Base-by-base conservation (phyloP, 495 filamentous ascomycete genomes). In the Chaetomium fimeti region DNA sequence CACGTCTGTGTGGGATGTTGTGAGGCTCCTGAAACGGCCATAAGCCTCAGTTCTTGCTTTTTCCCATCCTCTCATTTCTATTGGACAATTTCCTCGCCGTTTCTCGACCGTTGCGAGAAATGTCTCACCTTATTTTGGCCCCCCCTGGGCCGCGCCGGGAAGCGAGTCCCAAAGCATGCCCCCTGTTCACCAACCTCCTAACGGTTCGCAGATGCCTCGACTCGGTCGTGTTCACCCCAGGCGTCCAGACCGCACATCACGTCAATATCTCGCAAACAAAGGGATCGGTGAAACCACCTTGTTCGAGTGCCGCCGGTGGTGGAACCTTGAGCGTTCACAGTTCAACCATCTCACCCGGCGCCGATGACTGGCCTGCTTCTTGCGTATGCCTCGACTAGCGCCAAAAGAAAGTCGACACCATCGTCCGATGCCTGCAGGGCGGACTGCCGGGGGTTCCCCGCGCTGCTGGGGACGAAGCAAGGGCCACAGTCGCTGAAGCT, bases 111-210 rank as follows among this genome's bases (percentile, higher is more conserved):
- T 68, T 68, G 66, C 58, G 56, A 53, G 38, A 64, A 67, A 64
- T 68, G 66, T 68, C 62, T 68, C 66, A 68, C 66, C 53, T 65
- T 64, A 47, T 57, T 62, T 64, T 55, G 13, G 29, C 6, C n/a
- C 20, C 29, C 45, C n/a, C 29, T 49, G 15, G 54, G 58, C 52
- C 49, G 11, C 47, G 36, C 40, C 11, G 45, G 51, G n/a, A 45
- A 55, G 60, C 60, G 22, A 54, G 28, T 16, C 11, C 13, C 25
- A 27, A n/a, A 27, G 1, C 7, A 49, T 16, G 48, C 22, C 48
- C 48, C 28, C 45, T 29, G 24, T 51, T 49, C 13, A 29, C 22
- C 45, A 53, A n/a, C 28, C 42, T 5, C 56, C 45, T 32, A 20
- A 18, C 48, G 15, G 24, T 52, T 54, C 20, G n/a, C 27, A 29